phyloP scores from a whole-genome alignment of 495 filamentous ascomycete species.

The Talaromyces proteolyticus region DNA sequence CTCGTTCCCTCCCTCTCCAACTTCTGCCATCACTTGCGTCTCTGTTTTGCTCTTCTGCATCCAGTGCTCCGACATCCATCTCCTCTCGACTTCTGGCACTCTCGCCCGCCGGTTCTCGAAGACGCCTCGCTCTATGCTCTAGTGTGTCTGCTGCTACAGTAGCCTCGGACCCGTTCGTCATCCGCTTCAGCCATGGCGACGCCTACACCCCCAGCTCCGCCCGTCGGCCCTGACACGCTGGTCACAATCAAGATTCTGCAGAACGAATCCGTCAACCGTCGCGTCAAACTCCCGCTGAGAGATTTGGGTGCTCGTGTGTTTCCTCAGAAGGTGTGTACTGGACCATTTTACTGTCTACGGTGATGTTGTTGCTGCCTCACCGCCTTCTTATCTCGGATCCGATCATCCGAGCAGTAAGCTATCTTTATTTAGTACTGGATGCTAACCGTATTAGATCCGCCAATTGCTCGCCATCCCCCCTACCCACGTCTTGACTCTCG shows the following conservation, averaged over 20 bases:
- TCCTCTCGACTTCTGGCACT: neutral
- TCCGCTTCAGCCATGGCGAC: conserved; percentile 11
- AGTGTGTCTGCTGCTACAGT: too few relatives aligned
- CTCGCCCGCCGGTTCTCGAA: neutral
- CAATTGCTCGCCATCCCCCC: conserved; percentile 63
- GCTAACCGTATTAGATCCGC: conserved; percentile 57
- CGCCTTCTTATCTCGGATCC: neutral
- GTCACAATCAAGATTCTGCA: conserved; percentile 82
- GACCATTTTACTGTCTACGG: neutral
- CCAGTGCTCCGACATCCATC: neutral
- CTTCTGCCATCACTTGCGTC: conserved; percentile 14
- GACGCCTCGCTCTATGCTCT: too few relatives aligned
- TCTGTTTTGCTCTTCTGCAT: conserved; percentile 7
- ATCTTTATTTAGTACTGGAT: conserved; percentile 6
- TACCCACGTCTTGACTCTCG: conserved; percentile 65
- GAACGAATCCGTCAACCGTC: conserved; percentile 60
- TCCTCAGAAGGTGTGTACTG: conserved; percentile 75
- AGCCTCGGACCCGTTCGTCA: too few relatives aligned
- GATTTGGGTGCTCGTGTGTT: conserved; percentile 75
- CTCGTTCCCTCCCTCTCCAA: conserved; percentile 39
- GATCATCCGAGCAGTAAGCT: neutral
- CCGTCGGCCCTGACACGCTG: conserved; percentile 62
- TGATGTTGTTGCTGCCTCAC: neutral
- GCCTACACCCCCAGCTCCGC: conserved; percentile 19
- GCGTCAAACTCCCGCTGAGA: conserved; percentile 84